Base-by-base conservation (phyloP, 2,329 filamentous ascomycete species). In the Taxawa tesnikishii region DNA sequence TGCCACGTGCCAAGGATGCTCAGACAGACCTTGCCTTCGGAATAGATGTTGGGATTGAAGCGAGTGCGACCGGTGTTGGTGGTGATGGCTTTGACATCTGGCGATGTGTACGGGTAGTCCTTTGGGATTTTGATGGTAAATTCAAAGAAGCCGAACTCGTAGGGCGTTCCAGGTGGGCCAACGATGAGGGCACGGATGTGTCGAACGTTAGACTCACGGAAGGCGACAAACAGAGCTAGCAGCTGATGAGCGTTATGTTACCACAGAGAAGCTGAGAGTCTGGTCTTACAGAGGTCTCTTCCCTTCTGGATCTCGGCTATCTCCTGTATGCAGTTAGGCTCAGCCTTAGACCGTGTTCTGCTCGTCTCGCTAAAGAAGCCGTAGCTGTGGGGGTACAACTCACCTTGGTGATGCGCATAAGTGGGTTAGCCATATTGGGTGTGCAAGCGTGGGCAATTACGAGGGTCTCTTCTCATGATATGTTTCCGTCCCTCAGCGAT, bases 61-160 rank as follows among this genome's bases (percentile, higher is more conserved):
- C 90, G 77, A 50, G 79, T 85, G 37, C 79, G 69, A 8, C 88
- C 88, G n/a, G 69, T 66, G 51, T 96, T 94, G 2, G 88, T 98
- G 0, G 90, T 96, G 26, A 77, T 69, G 15, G 80, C 78, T 15
- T 66, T 73, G 15, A 79, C 73, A 14, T 46, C 48, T 0, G 75
- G 75, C 5, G 73, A 65, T 38, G 65, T 72, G 36, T 66, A 72
- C 41, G 90, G 90, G 49, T 98, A 98, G 3, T 94, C 85, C 84
- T 46, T 44, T n/a, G 41, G 38, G 31, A 55, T 48, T 33, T 48
- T 45, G 36, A 48, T 39, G 17, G 47, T 39, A 55, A 90, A 85
- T 69, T 96, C 85, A 51, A 93, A 96, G 60, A 94, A 94, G 3
- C 90, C 90, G 51, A 92, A 94, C 56, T 94, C 87, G 56, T 98